Conservation (phyloP, 805 yeast species). For the Cephaloascus albidus region DNA sequence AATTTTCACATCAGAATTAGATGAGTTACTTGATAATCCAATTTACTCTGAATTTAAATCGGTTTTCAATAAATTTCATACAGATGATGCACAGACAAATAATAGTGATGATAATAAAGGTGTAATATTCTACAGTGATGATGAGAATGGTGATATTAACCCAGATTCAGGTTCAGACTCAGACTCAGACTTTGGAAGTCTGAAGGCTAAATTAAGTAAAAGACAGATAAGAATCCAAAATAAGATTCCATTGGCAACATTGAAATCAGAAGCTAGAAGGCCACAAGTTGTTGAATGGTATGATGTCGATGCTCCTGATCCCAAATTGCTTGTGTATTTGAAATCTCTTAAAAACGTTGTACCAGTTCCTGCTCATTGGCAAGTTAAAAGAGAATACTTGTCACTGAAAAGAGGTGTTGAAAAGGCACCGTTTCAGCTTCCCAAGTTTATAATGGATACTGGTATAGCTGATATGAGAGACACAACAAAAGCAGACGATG, state of each 20-base stretch:
- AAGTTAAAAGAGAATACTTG: constrained; percentile 63
- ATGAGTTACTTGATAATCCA: constrained; percentile 4
- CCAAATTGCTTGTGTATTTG: constrained; percentile 51
- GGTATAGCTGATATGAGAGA: constrained; percentile 85
- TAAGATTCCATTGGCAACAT: constrained; percentile 55
- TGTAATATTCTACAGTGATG: constrained; percentile 10
- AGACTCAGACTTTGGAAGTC: constrained; percentile 11
- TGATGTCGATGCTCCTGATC: constrained; percentile 81
- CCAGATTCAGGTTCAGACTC: constrained; percentile 8
- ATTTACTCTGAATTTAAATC: constrained; percentile 6
- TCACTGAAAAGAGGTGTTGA: constrained; percentile 58
- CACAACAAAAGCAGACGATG: constrained; percentile 40
- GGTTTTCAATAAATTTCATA: constrained; percentile 12
- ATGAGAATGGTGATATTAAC: constrained; percentile 8
- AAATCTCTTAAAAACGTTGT: constrained; percentile 60
- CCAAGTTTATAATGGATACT: constrained; percentile 68
- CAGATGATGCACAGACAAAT: constrained; percentile 9
- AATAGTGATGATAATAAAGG: constrained; percentile 17
- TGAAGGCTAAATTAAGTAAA: constrained; percentile 22
- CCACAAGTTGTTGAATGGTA: constrained; percentile 83
- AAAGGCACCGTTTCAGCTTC: constrained; percentile 66
- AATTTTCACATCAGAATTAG: constrained; percentile 1
- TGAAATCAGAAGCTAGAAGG: constrained; percentile 48
- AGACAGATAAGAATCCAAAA: constrained; percentile 41
- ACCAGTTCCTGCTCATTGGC: constrained; percentile 84